A percentile compares a stretch with the other conserved stretches of the same genome.
These are phyloP conservation scores for Mycena olivaceomarginata DNA, from an alignment of 768 basidiomycete species.

Conservation along the genomic window DNA sequence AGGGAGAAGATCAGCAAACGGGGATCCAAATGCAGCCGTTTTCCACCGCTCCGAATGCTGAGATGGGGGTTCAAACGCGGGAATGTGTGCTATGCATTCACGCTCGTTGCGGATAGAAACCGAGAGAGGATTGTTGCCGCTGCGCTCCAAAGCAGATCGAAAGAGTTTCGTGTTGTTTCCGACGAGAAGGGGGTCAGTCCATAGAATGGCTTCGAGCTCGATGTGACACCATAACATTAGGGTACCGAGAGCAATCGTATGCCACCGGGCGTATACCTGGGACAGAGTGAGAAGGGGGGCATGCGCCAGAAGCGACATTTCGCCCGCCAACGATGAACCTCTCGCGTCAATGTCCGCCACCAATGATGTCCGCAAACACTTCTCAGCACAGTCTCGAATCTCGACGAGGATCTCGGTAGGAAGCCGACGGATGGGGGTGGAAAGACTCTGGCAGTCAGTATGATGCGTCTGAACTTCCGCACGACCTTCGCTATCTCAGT, in stretches of 20 bases:
- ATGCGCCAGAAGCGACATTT: neutral
- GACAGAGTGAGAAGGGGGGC: neutral
- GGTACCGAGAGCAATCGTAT: neutral
- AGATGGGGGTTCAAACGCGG: neutral
- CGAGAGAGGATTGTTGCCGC: neutral
- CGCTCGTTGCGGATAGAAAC: neutral
- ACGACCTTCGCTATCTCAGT: neutral
- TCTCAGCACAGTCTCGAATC: neutral
- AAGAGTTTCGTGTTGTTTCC: neutral
- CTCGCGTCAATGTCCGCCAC: neutral
- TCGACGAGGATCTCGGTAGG: slow-evolving; percentile 19
- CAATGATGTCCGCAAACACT: neutral
- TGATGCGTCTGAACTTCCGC: neutral
- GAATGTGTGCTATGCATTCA: neutral
- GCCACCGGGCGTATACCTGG: slow-evolving; percentile 2
- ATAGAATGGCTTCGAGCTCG: neutral
- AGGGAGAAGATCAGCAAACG: neutral
- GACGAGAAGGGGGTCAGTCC: neutral
- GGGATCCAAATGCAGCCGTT: neutral
- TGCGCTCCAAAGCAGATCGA: slow-evolving; percentile 8
- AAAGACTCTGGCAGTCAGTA: neutral
- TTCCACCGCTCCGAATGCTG: slow-evolving; percentile 12
- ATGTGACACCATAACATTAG: neutral
- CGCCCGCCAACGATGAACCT: neutral
- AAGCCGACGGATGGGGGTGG: slow-evolving; percentile 7